Base-by-base conservation (phyloP, 2,329 filamentous ascomycete species). In the Alternaria hordeiaustralica region DNA sequence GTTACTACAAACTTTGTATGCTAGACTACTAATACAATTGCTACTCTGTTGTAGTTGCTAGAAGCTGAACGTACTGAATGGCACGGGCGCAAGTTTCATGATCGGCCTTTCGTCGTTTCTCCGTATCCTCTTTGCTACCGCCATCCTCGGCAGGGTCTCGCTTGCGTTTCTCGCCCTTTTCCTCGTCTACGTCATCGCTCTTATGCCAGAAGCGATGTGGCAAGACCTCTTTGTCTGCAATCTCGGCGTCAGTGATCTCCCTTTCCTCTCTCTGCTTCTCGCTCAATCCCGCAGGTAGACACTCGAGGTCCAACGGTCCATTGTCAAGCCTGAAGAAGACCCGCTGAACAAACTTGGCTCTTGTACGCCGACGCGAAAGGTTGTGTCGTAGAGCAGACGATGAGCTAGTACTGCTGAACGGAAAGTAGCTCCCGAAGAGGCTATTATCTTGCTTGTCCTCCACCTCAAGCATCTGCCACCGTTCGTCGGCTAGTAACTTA, bases 401-500 rank as follows among this genome's bases (percentile, higher is more conserved):
- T n/a, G 49, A 41, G 11, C 30, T 13, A 41, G 9, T 36, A 36
- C 44, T 50, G 15, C 54, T 64, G 45, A 70, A 73, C 0, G 69
- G 71, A 26, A 73, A 71, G 55, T 68, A 71, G 13, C 55, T 66
- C 9, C 61, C 64, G 12, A 74, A 68, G 36, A 70, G 60, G 8
- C 59, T 58, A 7, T 57, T 62, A 13, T 75, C 69, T 12, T 54
- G 46, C 8, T 70, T 68, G 6, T 75, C 71, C 47, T 74, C 68
- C 5, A 75, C 53, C 26, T 78, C 72, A 6, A 79, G 66, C 69
- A 78, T 73, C 20, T 79, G 58, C 77, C 77, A 79, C 12, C 71
- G 68, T 18, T 71, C 60, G 26, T 77, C 73, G 7, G 36, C 43
- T 4, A 79, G 67, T 4, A 79, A 53, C 0, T 44, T 43, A 6